Conservation (phyloP, 83 land plant species). For the Diphasiastrum complanatum region DNA sequence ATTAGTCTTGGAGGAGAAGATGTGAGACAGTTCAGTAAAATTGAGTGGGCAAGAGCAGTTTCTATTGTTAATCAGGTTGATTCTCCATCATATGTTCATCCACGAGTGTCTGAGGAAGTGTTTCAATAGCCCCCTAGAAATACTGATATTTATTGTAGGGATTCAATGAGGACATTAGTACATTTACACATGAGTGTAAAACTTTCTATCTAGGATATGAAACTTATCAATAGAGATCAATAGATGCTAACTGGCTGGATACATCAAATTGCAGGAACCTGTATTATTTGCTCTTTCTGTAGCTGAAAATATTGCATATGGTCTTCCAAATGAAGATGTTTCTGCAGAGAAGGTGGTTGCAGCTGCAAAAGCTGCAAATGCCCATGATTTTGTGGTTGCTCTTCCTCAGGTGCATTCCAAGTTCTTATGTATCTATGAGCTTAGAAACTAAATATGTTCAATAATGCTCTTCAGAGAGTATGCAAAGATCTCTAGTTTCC, state of each 20-base stretch:
- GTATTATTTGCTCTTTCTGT: slow-evolving; percentile 91
- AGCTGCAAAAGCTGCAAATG: slow-evolving; percentile 98
- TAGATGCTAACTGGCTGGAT: background rate
- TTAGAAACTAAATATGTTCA: too few species aligned
- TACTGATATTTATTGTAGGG: too few species aligned
- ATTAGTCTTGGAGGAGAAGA: slow-evolving; percentile 81
- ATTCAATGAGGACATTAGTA: too few species aligned
- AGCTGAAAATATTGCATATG: slow-evolving; percentile 97
- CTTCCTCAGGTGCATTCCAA: slow-evolving; percentile 71
- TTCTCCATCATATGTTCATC: background rate
- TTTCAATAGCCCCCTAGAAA: too few species aligned
- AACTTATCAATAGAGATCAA: background rate
- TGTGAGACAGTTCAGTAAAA: slow-evolving; percentile 83
- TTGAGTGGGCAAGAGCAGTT: slow-evolving; percentile 89
- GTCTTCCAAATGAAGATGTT: slow-evolving; percentile 81
- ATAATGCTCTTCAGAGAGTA: too few species aligned
- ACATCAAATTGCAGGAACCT: slow-evolving; percentile 82
- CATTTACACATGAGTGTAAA: too few species aligned
- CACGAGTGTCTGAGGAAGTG: background rate
- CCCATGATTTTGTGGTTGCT: slow-evolving; percentile 85
- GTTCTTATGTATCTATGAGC: too few species aligned
- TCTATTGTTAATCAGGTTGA: slow-evolving; percentile 93
- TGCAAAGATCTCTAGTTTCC: too few species aligned
- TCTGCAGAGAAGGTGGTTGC: slow-evolving; percentile 69
- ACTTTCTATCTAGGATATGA: background rate